Percentiles rank a stretch among this genome's conserved stretches.
These are phyloP conservation scores for Daphne laureola DNA, from an alignment of 441 rosid species.

Conservation along the genomic window DNA sequence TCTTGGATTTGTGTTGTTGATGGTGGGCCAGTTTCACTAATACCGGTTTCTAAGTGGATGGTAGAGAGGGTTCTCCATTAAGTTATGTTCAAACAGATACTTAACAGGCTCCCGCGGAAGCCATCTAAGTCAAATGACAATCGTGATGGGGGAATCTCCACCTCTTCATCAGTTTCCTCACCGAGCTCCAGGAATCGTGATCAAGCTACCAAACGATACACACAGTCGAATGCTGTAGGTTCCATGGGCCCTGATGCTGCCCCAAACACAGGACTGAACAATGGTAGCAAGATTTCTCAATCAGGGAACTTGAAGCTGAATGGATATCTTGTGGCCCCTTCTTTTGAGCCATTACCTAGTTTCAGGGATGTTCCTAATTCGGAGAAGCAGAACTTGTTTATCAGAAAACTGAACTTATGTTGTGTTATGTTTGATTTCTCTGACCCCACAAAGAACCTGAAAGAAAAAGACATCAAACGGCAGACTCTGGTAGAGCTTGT, in stretches of 20 bases:
- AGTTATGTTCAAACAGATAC: slow-evolving; percentile 74
- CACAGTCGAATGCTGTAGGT: slow-evolving; percentile 22
- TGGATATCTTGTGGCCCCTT: slow-evolving; percentile 32
- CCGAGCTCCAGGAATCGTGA: slow-evolving; percentile 41
- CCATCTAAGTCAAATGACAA: slow-evolving; percentile 54
- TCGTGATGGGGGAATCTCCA: slow-evolving; percentile 42
- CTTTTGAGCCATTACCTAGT: slow-evolving; percentile 70
- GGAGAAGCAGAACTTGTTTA: slow-evolving; percentile 59
- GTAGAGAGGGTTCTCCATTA: slow-evolving; percentile 9
- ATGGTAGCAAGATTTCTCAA: slow-evolving; percentile 41
- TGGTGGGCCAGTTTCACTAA: slow-evolving; percentile 2
- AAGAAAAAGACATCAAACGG: slow-evolving; percentile 74
- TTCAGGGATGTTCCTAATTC: slow-evolving; percentile 73
- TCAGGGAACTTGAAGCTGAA: slow-evolving; percentile 38
- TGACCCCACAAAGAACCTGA: slow-evolving; percentile 56
- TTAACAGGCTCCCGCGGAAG: slow-evolving; percentile 83
- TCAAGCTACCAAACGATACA: slow-evolving; percentile 24
- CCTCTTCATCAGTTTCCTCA: slow-evolving; percentile 42
- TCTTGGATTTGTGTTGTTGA: background rate
- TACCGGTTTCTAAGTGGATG: slow-evolving; percentile 11
- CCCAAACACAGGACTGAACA: slow-evolving; percentile 28
- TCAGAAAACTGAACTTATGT: slow-evolving; percentile 54
- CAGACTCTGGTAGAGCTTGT: slow-evolving; percentile 77
- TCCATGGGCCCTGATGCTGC: slow-evolving; percentile 24
- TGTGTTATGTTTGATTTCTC: slow-evolving; percentile 51